Base-by-base conservation (phyloP, 805 yeast species). In the Candida patagonica region DNA sequence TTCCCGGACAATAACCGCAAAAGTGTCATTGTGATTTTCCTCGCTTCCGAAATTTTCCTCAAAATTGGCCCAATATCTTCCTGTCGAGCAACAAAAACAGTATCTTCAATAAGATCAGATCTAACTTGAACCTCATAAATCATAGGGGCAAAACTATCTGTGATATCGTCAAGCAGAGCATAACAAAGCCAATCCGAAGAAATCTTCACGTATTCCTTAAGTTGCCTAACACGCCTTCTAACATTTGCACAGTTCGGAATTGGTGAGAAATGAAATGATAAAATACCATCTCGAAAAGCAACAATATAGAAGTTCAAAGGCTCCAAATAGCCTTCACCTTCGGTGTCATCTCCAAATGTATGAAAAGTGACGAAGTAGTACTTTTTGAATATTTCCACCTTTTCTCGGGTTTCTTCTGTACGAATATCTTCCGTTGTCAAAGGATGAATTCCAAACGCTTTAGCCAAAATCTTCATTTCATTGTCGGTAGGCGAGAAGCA, bases 281-380 rank as follows among this genome's bases (percentile, higher is more conserved):
- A 56, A 15, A 77, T 65, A 8, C 81, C 83, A 17, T 71, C 74
- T 21, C 70, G 60, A 61, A 76, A 76, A 1, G 76, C 81, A 31
- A 76, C 74, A 49, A 76, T 67, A 60, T 76, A 76, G 42, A 75
- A 69, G 49, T 70, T 69, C 50, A 75, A 66, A n/a, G 79, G 78
- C 52, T 75, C 78, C 56, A 75, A 56, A 58, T 81, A 88, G 47
- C 85, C 94, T 52, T 81, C 92, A 40, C 83, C 74, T 57, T 78
- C 92, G 35, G 67, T 59, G 50, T 89, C 95, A 19, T 80, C 78
- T 56, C 87, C 96, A 62, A 92, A 92, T 3, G 97, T 84, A 60
- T 92, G 96, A 74, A 89, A 92, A 71, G 94, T 84, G 30, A 89
- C 95, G 66, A 92, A 86, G 62, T 92, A 89, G 62, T 89, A 89